Conservation (phyloP, 2,329 filamentous ascomycete species). For the Fusarium sp. region DNA sequence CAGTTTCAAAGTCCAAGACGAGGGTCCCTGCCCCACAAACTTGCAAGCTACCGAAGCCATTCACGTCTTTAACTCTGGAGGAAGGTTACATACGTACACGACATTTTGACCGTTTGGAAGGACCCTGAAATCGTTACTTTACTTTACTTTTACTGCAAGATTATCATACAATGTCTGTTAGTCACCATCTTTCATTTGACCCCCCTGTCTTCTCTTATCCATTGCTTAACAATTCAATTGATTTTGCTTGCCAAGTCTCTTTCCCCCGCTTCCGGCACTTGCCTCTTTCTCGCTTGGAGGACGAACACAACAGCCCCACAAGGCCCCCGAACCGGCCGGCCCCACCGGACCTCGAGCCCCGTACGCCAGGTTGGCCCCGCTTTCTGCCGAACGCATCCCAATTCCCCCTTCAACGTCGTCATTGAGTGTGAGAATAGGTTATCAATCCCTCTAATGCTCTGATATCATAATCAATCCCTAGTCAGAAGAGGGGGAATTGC, state of each 20-base stretch:
- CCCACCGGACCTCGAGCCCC: conserved; percentile 34
- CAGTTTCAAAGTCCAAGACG: conserved; percentile 23
- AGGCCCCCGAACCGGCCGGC: conserved; percentile 23
- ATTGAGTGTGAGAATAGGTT: conserved; percentile 13
- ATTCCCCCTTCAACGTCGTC: conserved; percentile 33
- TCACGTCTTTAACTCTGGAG: conserved; percentile 16
- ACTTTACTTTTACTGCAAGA: background rate
- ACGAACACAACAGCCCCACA: conserved; percentile 3
- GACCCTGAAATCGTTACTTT: conserved; percentile 21
- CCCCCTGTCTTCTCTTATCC: background rate
- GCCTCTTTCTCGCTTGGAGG: conserved; percentile 12
- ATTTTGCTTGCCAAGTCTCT: background rate
- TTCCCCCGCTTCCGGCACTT: conserved; percentile 36
- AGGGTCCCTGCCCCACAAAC: conserved; percentile 16
- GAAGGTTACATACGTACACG: conserved; percentile 29
- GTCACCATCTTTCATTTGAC: background rate
- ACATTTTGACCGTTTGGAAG: background rate
- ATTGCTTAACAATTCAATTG: background rate
- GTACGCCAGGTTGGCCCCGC: conserved; percentile 13
- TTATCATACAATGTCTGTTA: background rate
- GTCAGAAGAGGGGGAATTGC: background rate
- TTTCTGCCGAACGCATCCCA: conserved; percentile 13
- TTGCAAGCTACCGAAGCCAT: conserved; percentile 17
- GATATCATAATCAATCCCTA: background rate
- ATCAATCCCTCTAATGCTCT: conserved; percentile 5